Base-by-base conservation (phyloP, 176 grass and related monocot genomes). In the Juncus inflexus region DNA sequence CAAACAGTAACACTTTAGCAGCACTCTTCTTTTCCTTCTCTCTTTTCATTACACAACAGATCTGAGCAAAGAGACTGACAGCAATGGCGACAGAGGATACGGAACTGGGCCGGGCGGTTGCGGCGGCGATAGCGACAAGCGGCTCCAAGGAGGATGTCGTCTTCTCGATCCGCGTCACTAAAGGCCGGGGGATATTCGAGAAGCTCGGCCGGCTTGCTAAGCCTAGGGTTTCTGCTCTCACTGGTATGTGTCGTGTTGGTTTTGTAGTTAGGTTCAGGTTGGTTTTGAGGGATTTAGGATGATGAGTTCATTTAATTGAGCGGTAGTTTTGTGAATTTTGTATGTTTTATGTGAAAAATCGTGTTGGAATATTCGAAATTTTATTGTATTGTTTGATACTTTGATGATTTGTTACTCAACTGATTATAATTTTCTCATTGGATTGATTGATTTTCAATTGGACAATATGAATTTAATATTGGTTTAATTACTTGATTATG, bases 161-260 rank as follows among this genome's bases (percentile, higher is more conserved):
- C 58, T 86, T 92, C 80, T 89, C 94, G 64, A 92, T 92, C 83
- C 89, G 94, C 55, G 88, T 92, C 42, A 85, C 89, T 63, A 90
- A 99, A 83, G 94, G 94, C 39, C 85, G 83, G 45, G 80, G 94
- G 72, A 84, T 99, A 82, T 92, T 99, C 72, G 94, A 99, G 80
- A 99, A 99, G 85, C 85, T 92, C 3, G 94, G 94, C 35, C 76
- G 88, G 39, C 76, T 99, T 55, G 85, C 94, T 60, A 92, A 89
- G 74, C 88, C 94, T 64, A 84, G 94, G 59, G 88, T 99, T 62
- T 83, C 92, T 56, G 85, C 83, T 4, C 83, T 99, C 43, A 92
- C 88, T 14, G 47, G 94, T 99, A 74, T 11, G 72, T 45, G 9
- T 47, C 2, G 4, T 47, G 43, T 57, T 28, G 19, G 19, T 28